Conservation (phyloP, 31 red algal species). For the Porphyra umbilicalis region DNA sequence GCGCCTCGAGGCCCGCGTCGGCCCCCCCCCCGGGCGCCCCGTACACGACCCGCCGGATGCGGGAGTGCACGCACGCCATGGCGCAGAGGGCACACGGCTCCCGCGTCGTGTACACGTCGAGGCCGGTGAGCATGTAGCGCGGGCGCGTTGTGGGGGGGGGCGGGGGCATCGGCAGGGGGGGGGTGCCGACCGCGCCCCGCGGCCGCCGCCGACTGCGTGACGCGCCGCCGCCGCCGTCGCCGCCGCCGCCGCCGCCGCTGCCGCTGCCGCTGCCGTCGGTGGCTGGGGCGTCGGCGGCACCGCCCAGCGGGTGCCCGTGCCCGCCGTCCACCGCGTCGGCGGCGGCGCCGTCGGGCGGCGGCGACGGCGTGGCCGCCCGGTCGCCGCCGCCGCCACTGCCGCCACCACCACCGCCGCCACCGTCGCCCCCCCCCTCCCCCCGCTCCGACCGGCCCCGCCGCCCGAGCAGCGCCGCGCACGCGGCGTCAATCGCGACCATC, state of each 20-base stretch:
- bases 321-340: background rate
- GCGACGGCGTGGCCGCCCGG: background rate
- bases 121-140: slow-evolving; percentile 74
- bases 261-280: too few relatives aligned
- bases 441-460: background rate
- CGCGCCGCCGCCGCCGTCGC: too few relatives aligned
- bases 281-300: too few relatives aligned
- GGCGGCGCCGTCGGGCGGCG: background rate
- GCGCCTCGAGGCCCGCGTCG: slow-evolving; percentile 31
- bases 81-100: slow-evolving; percentile 90
- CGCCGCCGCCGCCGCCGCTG: too few relatives aligned
- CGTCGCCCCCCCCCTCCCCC: background rate
- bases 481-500: background rate
- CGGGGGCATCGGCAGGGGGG: background rate
- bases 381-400: background rate
- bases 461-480: background rate
- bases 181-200: background rate
- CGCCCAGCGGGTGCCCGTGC: background rate
- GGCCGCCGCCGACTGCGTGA: background rate
- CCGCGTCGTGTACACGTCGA: slow-evolving; percentile 60
- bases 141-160: background rate
- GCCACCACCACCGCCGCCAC: background rate
- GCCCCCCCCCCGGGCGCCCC: background rate
- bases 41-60: slow-evolving; percentile 73
- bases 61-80: slow-evolving; percentile 74